Conservation (phyloP, 306 rosid genomes). For the Dryas alaskensis region DNA sequence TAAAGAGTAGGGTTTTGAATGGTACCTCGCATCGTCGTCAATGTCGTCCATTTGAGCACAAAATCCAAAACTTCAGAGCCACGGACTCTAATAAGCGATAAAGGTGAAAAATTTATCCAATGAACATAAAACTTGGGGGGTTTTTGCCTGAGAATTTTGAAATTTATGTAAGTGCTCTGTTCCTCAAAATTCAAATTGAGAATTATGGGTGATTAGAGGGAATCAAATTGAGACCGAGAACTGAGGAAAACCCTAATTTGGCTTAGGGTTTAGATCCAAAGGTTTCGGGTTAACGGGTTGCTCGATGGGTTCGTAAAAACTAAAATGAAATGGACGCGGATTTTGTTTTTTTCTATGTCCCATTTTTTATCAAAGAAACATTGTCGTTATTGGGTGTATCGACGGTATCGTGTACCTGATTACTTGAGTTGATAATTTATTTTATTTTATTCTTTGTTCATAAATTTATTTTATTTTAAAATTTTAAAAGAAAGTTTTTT, state of each 20-base stretch:
- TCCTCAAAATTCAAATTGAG: neutral
- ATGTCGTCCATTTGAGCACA: slow-evolving; percentile 42
- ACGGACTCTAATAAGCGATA: slow-evolving; percentile 9
- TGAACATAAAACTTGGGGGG: neutral
- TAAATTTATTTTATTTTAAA: too few species aligned
- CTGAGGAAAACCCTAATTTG: slow-evolving; percentile 7
- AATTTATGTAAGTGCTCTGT: neutral
- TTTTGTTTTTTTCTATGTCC: too few species aligned
- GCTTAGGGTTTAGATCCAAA: neutral
- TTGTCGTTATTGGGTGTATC: too few species aligned
- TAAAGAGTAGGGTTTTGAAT: slow-evolving; percentile 42
- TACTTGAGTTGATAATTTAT: too few species aligned
- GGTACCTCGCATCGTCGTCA: slow-evolving; percentile 56
- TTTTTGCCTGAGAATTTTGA: neutral
- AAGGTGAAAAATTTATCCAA: neutral
- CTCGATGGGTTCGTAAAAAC: neutral
- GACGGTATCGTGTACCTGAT: too few species aligned
- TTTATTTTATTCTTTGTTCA: too few species aligned
- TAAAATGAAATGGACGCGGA: neutral
- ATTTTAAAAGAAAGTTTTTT: too few species aligned
- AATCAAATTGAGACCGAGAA: neutral
- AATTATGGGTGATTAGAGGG: neutral
- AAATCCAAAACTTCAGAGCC: neutral
- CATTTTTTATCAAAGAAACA: too few species aligned
- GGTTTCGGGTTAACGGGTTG: neutral